Conservation (phyloP, 2,329 filamentous ascomycete genomes). For the Amesomyces nigricolor region DNA sequence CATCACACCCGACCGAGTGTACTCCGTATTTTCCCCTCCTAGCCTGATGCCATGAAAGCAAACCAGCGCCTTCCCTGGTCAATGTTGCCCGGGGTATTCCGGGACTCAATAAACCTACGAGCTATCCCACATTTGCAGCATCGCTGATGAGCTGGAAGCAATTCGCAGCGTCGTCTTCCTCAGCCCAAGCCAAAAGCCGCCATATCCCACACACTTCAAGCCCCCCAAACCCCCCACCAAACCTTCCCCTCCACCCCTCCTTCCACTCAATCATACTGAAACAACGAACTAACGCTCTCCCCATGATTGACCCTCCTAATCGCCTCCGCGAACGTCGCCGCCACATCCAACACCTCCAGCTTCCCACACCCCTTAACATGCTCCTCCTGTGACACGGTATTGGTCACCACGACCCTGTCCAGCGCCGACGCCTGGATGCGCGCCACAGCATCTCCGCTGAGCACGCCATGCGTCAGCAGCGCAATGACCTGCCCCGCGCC, state of each 20-base stretch:
- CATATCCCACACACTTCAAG: no score
- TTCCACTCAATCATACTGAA: slow-evolving; percentile 63
- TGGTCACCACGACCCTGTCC: slow-evolving; percentile 91
- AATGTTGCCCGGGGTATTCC: background rate
- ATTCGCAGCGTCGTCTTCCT: no score
- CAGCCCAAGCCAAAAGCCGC: no score
- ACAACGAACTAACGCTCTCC: slow-evolving; percentile 92
- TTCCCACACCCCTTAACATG: slow-evolving; percentile 71
- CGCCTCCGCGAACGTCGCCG: slow-evolving; percentile 87
- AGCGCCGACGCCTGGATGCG: slow-evolving; percentile 88
- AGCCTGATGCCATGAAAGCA: no score
- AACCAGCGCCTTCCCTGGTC: no score
- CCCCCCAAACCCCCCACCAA: background rate
- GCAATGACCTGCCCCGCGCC: slow-evolving; percentile 85
- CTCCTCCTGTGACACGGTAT: slow-evolving; percentile 83
- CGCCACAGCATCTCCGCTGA: slow-evolving; percentile 90
- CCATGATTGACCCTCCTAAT: slow-evolving; percentile 95
- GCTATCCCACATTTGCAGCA: no score
- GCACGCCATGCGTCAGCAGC: slow-evolving; percentile 86
- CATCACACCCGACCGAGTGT: no score
- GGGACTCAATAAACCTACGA: no score
- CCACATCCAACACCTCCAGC: slow-evolving; percentile 86
- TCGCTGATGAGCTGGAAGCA: no score
- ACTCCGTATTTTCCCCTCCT: no score
- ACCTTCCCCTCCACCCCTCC: no score